Base-by-base conservation (phyloP, 768 basidiomycete genomes). In the Pleurotus platypus region DNA sequence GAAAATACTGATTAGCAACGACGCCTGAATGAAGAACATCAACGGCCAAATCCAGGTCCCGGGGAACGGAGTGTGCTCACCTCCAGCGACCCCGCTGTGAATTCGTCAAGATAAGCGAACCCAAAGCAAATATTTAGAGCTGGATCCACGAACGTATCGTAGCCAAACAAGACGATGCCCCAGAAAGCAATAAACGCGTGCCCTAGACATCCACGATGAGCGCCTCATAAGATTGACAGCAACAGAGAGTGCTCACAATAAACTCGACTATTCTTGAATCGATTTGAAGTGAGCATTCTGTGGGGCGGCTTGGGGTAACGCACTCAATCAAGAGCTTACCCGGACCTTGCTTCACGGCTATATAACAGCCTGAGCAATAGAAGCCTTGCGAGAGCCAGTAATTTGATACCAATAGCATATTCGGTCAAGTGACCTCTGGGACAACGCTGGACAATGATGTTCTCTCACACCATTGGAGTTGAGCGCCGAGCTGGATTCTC, bases 1-100 rank as follows among this genome's bases (percentile, higher is more conserved):
- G 69, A 72, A 92, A 92, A 67, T 83, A 83, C 0, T 62, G 49
- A 30, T 84, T 80, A 43, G 77, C 74, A 16, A 93, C 85, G 55
- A 93, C 86, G 55, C 89, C 51, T 54, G 11, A 12, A 42, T 24
- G 15, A 54, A 8, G 8, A 26, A 15, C 15, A 7, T 15, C 30
- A 35, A n/a, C 15, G 4, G 27, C 30, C 6, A 7, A 7, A n/a
- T 50, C 30, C 8, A 35, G 30, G 8, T 38, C n/a, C 13, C 7
- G 42, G 1, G 13, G 49, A 1, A 26, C 46, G 16, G 15, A 46
- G 35, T 5, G 50, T 86, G 3, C 30, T 1, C 78, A 51, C 86
- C 82, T 60, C 64, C 67, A 48, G 68, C 68, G 46, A 67, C 57
- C 55, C 70, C 67, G 50, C 67, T 67, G 46, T 20, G 47, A 42